phyloP scores from a whole-genome alignment of 495 filamentous ascomycete genomes.

The Acidiella bohemica region DNA sequence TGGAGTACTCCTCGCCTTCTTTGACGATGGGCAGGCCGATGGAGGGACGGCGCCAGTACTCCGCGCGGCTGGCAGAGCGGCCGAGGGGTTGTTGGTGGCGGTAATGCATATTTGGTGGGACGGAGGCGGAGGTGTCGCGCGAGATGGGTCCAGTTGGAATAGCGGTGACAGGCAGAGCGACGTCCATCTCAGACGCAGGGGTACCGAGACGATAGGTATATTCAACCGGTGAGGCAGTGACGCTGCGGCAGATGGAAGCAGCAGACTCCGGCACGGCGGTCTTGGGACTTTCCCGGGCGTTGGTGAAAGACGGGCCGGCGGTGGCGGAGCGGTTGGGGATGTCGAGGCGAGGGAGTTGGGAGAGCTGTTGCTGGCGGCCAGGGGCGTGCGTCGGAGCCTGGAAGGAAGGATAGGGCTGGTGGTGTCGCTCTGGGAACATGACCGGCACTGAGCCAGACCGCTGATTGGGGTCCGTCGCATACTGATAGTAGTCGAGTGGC shows the following conservation, averaged over 20 bases:
- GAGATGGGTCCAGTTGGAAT: constrained; percentile 53
- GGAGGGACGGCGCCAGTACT: constrained; percentile 41
- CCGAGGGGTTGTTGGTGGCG: constrained; percentile 26
- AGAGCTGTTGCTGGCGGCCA: constrained; percentile 22
- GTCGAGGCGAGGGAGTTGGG: constrained; percentile 26
- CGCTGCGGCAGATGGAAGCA: constrained; percentile 25
- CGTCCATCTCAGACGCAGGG: constrained; percentile 79
- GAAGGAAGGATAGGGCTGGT: constrained; percentile 17
- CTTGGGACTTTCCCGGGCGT: not conserved
- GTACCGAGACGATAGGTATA: constrained; percentile 61
- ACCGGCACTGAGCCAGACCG: constrained; percentile 24
- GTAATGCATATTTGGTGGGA: constrained; percentile 83
- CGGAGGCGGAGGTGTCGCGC: constrained; percentile 68
- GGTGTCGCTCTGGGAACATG: constrained; percentile 29
- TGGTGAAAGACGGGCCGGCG: constrained; percentile 15
- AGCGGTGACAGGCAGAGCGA: constrained; percentile 70
- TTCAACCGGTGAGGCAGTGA: constrained; percentile 29
- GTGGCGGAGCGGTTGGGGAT: constrained; percentile 27
- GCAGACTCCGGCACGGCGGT: constrained; percentile 14
- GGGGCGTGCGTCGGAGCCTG: constrained; percentile 20
- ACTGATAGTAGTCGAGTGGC: constrained; percentile 9
- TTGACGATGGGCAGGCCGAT: constrained; percentile 45
- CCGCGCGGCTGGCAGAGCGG: constrained; percentile 34
- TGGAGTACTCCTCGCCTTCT: constrained; percentile 32
- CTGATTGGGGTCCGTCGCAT: constrained; percentile 14